These are phyloP conservation scores for Cercophora sp. DNA, from an alignment of 495 filamentous ascomycete species.

Conservation along the genomic window DNA sequence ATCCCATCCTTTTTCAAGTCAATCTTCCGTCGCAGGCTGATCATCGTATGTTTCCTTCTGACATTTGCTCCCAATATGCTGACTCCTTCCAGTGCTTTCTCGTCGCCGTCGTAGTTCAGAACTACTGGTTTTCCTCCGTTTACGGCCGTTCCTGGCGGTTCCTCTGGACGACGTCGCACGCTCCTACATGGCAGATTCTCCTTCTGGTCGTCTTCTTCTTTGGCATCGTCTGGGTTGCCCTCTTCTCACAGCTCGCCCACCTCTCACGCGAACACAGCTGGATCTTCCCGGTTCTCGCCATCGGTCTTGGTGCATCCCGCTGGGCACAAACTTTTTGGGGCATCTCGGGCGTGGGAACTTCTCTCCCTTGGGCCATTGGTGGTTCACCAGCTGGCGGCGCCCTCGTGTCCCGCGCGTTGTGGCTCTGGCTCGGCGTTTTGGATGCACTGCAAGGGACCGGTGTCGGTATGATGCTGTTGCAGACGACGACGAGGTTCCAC, in stretches of 20 bases:
- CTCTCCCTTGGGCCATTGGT: conserved; percentile 50
- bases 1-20: conserved; percentile 59
- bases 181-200: conserved; percentile 49
- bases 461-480: conserved; percentile 58
- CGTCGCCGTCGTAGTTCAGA: conserved; percentile 60
- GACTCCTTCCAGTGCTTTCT: conserved; percentile 46
- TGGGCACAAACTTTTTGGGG: conserved; percentile 64
- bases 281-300: conserved; percentile 62
- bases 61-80: neutral
- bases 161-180: conserved; percentile 52
- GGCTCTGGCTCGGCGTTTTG: conserved; percentile 60
- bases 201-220: conserved; percentile 57
- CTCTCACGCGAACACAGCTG: conserved; percentile 54
- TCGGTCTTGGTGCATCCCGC: conserved; percentile 56
- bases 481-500: conserved; percentile 57
- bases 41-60: neutral
- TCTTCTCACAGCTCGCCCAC: conserved; percentile 46
- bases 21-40: conserved; percentile 42
- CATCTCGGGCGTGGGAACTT: conserved; percentile 50
- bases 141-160: conserved; percentile 63
- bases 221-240: conserved; percentile 50
- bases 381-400: conserved; percentile 42
- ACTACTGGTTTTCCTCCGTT: conserved; percentile 60
- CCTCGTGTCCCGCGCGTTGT: conserved; percentile 48
- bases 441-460: conserved; percentile 57